A percentile compares a stretch with the other conserved stretches of the same genome.
Conservation (phyloP, 208 protist genomes). For the Crithidia fasciculata region DNA sequence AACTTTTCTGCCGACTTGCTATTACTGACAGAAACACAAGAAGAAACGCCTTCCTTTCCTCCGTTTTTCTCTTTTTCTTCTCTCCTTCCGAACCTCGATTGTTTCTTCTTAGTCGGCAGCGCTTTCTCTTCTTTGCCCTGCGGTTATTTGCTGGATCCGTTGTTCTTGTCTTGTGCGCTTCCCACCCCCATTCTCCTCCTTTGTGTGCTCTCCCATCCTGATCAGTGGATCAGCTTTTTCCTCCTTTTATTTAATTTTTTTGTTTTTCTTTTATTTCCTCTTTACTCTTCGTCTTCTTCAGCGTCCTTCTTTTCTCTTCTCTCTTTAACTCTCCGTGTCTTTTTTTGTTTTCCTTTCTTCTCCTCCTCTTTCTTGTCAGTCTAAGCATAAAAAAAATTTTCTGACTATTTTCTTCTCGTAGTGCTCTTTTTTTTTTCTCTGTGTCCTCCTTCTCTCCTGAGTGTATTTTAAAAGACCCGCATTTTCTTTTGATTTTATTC, state of each 20-base stretch:
- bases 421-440: no score
- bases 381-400: no score
- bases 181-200: no score
- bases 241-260: no score
- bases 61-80: conserved; percentile 1
- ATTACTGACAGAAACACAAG: background rate
- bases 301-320: background rate
- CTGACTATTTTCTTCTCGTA: no score
- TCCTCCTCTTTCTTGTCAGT: no score
- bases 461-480: no score
- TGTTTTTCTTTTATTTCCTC: conserved; percentile 4
- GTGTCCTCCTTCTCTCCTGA: no score
- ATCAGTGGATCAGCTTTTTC: no score
- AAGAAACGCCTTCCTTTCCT: background rate
- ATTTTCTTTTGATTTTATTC: no score
- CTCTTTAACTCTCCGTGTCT: background rate
- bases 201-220: no score
- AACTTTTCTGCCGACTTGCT: no score
- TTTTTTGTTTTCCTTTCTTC: background rate
- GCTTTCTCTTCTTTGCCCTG: background rate
- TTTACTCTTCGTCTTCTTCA: background rate
- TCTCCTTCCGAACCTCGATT: background rate
- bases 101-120: background rate
- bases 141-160: background rate
- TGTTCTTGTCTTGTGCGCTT: background rate